Evolutionary conservation across 805 yeast species (phyloP).

Genomic region (Candida easanensis): DNA sequence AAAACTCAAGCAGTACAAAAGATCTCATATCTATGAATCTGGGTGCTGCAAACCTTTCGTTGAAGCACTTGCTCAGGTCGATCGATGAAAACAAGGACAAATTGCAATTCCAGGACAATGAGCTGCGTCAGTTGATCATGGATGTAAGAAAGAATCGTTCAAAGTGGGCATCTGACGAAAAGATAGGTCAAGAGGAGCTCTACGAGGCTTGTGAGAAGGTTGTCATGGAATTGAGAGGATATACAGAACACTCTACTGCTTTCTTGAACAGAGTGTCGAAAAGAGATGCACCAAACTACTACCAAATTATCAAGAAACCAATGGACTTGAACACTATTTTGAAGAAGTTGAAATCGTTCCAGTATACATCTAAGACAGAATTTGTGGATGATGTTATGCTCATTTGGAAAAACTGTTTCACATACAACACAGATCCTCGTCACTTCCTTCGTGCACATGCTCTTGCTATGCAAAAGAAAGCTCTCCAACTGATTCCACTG

Average conservation of each 20-base stretch:
- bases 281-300: conserved; percentile 97
- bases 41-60: conserved; percentile 74
- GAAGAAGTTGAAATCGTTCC: conserved; percentile 80
- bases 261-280: conserved; percentile 94
- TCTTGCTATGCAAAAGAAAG: conserved; percentile 90
- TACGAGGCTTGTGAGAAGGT: conserved; percentile 98
- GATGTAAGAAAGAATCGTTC: conserved; percentile 95
- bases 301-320: conserved; percentile 83
- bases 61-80: conserved; percentile 74
- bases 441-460: conserved; percentile 92
- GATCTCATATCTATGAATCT: conserved; percentile 40
- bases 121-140: conserved; percentile 77
- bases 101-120: conserved; percentile 72
- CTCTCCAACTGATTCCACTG: conserved; percentile 69
- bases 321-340: conserved; percentile 96
- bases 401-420: conserved; percentile 92
- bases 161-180: conserved; percentile 95
- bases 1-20: conserved; percentile 21
- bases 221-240: conserved; percentile 81
- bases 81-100: conserved; percentile 81
- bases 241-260: conserved; percentile 95
- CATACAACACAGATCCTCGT: conserved; percentile 91
- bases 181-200: conserved; percentile 95
- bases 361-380: conserved; percentile 79
- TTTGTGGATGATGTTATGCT: conserved; percentile 95